A percentile compares a stretch with the other conserved stretches of the same genome.
Conservation (phyloP, 495 filamentous ascomycete genomes). For the Xylaria nigripes region DNA sequence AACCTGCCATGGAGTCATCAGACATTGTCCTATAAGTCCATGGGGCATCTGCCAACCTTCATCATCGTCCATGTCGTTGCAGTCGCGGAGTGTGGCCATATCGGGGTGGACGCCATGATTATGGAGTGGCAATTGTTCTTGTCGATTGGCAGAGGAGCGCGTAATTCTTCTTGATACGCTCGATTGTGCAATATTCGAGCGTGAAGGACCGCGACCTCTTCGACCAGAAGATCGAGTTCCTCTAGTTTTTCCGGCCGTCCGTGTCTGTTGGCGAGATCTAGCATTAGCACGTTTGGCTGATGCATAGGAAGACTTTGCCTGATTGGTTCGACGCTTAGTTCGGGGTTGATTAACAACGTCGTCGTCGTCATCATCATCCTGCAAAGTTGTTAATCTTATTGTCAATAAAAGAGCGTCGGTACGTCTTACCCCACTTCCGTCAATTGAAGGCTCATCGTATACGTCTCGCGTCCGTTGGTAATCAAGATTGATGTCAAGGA, state of each 20-base stretch:
- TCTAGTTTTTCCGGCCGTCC: neutral
- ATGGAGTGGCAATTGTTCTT: slow-evolving; percentile 16
- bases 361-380: slow-evolving; percentile 17
- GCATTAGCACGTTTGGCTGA: slow-evolving; percentile 1
- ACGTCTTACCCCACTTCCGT: slow-evolving; percentile 40
- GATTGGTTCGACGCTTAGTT: neutral
- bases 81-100: neutral
- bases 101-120: slow-evolving; percentile 17
- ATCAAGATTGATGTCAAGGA: slow-evolving; percentile 52
- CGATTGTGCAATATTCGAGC: slow-evolving; percentile 2
- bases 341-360: slow-evolving; percentile 7
- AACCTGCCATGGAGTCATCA: slow-evolving; percentile 18
- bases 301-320: slow-evolving; percentile 8
- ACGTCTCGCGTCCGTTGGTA: slow-evolving; percentile 46
- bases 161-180: slow-evolving; percentile 3
- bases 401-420: neutral
- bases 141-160: slow-evolving; percentile 12
- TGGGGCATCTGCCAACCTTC: slow-evolving; percentile 15
- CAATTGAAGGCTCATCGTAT: slow-evolving; percentile 40
- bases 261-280: slow-evolving; percentile 3
- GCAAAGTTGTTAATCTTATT: slow-evolving; percentile 6
- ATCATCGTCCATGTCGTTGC: slow-evolving; percentile 5
- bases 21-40: slow-evolving; percentile 10
- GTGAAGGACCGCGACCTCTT: neutral
- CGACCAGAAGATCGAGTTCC: slow-evolving; percentile 6